Conservation (phyloP, 306 rosid genomes). For the Rubus idaeus region DNA sequence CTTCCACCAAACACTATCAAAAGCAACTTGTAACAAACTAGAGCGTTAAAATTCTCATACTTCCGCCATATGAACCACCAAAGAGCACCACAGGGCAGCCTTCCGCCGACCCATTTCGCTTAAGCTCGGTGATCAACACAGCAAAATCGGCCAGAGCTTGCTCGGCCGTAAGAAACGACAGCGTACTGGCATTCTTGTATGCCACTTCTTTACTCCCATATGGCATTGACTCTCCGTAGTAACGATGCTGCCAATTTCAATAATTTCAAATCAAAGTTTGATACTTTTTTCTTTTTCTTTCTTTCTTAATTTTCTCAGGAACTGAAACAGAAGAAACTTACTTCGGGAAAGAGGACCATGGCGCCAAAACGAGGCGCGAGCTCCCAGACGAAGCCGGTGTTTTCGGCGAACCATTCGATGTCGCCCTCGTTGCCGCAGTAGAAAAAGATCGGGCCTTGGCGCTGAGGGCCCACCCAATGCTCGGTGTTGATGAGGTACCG, state of each 20-base stretch:
- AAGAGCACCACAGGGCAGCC: slow-evolving; percentile 76
- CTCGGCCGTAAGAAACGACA: slow-evolving; percentile 64
- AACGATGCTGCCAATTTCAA: slow-evolving; percentile 55
- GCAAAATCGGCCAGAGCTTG: slow-evolving; percentile 81
- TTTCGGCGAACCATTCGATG: slow-evolving; percentile 80
- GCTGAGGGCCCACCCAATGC: slow-evolving; percentile 57
- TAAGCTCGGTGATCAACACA: slow-evolving; percentile 55
- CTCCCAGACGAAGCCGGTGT: slow-evolving; percentile 84
- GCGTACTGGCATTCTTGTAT: slow-evolving; percentile 63
- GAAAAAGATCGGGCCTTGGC: slow-evolving; percentile 68
- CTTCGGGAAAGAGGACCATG: slow-evolving; percentile 85
- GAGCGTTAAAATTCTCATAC: slow-evolving; percentile 32
- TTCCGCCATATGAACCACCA: slow-evolving; percentile 96
- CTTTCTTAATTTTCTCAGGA: neutral
- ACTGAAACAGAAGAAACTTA: slow-evolving; percentile 16
- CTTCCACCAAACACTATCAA: neutral
- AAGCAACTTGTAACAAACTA: neutral
- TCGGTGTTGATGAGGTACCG: slow-evolving; percentile 76
- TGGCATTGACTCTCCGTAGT: slow-evolving; percentile 78
- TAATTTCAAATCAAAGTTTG: neutral
- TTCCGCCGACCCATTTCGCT: slow-evolving; percentile 53
- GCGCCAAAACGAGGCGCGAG: slow-evolving; percentile 80
- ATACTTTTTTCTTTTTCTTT: neutral
- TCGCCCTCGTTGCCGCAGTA: slow-evolving; percentile 96
- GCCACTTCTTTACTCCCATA: slow-evolving; percentile 63